These are phyloP conservation scores for Diutina mesorugosa DNA, from an alignment of 1,139 yeast species.

Conservation along the genomic window DNA sequence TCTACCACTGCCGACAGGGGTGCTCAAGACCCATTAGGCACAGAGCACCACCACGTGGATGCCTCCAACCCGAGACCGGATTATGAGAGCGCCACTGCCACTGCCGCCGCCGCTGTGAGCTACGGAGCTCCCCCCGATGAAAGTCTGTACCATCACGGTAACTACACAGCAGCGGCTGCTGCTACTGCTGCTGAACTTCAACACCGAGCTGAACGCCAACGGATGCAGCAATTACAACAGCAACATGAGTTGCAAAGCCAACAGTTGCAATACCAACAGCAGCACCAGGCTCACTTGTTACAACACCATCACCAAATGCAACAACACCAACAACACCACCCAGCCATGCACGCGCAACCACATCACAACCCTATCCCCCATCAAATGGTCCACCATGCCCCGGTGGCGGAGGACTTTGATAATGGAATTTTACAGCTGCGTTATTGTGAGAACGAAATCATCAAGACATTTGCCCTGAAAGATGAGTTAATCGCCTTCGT, in stretches of 20 bases:
- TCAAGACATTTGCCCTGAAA: constrained; percentile 31
- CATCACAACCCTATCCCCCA: constrained; percentile 8
- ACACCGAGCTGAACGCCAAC: constrained; percentile 3
- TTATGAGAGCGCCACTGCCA: constrained; percentile 8
- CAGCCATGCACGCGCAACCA: constrained; percentile 6
- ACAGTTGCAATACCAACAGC: constrained; percentile 7
- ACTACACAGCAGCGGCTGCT: constrained; percentile 7
- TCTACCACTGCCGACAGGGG: constrained; percentile 21
- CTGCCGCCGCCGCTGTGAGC: constrained; percentile 9
- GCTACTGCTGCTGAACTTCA: constrained; percentile 3
- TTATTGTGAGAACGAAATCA: constrained; percentile 31
- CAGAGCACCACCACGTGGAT: constrained; percentile 7
- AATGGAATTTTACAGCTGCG: constrained; percentile 13
- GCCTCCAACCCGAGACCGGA: constrained; percentile 7
- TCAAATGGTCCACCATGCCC: constrained; percentile 4
- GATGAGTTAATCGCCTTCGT: constrained; percentile 30
- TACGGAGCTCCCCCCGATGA: constrained; percentile 8
- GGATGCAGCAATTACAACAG: constrained; percentile 4
- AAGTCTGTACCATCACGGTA: constrained; percentile 7
- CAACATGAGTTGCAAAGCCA: constrained; percentile 6
- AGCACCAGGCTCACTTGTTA: constrained; percentile 5
- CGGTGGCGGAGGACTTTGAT: constrained; percentile 5
- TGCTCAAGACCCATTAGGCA: constrained; percentile 9
- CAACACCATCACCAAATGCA: constrained; percentile 6
- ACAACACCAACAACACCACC: constrained; percentile 7